Base-by-base conservation (phyloP, 2,329 filamentous ascomycete genomes). In the Colletotrichum sp. region DNA sequence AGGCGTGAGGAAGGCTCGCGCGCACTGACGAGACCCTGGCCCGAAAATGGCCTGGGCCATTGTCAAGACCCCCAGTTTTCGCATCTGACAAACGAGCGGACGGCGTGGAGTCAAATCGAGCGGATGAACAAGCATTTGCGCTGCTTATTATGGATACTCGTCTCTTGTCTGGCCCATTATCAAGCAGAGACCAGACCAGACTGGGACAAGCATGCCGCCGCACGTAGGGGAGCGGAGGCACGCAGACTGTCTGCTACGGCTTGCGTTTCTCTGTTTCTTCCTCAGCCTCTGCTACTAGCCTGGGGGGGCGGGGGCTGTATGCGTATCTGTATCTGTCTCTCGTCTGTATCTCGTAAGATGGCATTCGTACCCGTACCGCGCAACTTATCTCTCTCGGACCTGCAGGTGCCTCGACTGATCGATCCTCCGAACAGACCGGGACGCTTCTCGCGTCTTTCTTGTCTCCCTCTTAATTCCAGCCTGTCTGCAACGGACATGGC, bases 71-170 rank as follows among this genome's bases (percentile, higher is more conserved):
- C 64, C 74, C 74, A 52, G 64, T 75, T 69, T 75, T 73, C 48
- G 59, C 74, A 75, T 75, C 74, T 75, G 71, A 75, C 74, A 75
- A 75, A 69, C 70, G 28, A 72, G 64, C 59, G 73, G 63, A 72
- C 64, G 70, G 59, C 74, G 64, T 75, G 64, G 70, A 74, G 74
- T 75, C 44, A 16, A 68, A 75, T 73, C 71, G 74, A 73, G 70
- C 74, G 74, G 74, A 73, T 65, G 70, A 73, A 73, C 74, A 75
- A 75, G 74, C 74, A 75, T 75, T 75, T 62, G 28, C 66, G 70
- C 64, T 75, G 70, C 64, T 75, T 73, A 52, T 60, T 75, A 69
- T 73, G 73, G 73, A 34, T 59, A 72, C 64, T 44, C 63, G 69
- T 72, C 73, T 34, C 26, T 68, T 44, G 63, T 67, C 69, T 64